Evolutionary conservation across 1,139 yeast species (phyloP).

Genomic region (Yamadazyma oceani): DNA sequence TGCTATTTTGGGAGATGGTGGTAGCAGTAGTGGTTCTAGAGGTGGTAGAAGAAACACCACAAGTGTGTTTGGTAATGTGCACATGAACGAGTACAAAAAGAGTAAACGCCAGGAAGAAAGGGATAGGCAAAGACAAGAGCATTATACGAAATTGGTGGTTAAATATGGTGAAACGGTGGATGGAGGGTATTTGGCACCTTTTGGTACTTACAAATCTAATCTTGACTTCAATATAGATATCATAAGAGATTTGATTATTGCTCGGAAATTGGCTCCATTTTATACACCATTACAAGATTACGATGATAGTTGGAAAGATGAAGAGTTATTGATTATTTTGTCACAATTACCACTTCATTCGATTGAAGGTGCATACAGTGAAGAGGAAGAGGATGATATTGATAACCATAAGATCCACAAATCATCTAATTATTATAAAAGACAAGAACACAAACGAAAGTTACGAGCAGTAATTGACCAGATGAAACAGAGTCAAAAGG

Average conservation of each 20-base stretch:
- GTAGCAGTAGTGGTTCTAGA: not conserved
- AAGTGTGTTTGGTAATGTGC: slow-evolving; percentile 10
- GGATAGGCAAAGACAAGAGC: slow-evolving; percentile 51
- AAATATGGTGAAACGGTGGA: slow-evolving; percentile 63
- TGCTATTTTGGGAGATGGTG: not conserved
- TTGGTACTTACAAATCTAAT: slow-evolving; percentile 76
- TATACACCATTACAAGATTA: slow-evolving; percentile 86
- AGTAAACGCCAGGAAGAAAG: slow-evolving; percentile 47
- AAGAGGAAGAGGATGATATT: slow-evolving; percentile 55
- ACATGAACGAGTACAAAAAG: slow-evolving; percentile 22
- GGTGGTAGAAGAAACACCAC: slow-evolving; percentile 15
- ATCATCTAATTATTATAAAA: slow-evolving; percentile 46
- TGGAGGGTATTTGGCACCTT: slow-evolving; percentile 84
- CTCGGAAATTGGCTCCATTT: slow-evolving; percentile 80
- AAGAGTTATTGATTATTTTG: slow-evolving; percentile 61
- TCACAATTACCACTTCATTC: slow-evolving; percentile 59
- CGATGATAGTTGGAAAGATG: slow-evolving; percentile 72
- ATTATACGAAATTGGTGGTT: slow-evolving; percentile 57
- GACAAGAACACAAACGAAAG: slow-evolving; percentile 55
- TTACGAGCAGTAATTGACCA: slow-evolving; percentile 50
- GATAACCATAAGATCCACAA: slow-evolving; percentile 60
- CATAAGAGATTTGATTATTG: slow-evolving; percentile 61
- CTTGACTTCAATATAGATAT: slow-evolving; percentile 72
- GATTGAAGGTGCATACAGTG: slow-evolving; percentile 53
- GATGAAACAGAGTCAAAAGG: slow-evolving; percentile 52